Evolutionary conservation across 2,329 filamentous ascomycete genomes (phyloP).

Genomic region (Torrubiella hemipterigena): DNA sequence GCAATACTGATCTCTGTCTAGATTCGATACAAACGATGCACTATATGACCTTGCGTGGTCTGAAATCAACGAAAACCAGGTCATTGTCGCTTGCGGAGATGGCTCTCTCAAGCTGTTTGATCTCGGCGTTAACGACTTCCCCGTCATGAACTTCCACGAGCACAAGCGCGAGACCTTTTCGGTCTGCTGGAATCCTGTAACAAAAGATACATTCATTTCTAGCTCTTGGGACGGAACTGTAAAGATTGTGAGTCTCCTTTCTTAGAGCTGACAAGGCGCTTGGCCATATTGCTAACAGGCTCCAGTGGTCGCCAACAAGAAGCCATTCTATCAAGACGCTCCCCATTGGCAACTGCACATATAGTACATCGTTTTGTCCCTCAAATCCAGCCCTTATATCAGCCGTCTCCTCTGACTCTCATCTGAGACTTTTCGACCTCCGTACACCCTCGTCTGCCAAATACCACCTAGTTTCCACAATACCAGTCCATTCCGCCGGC

Average conservation of each 20-base stretch:
- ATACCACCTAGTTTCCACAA: constrained; percentile 73
- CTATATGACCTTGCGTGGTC: constrained; percentile 94
- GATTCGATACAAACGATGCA: constrained; percentile 93
- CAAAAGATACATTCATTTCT: constrained; percentile 82
- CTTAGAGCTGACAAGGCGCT: constrained; percentile 1
- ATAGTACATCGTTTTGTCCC: constrained; percentile 82
- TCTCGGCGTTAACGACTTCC: constrained; percentile 67
- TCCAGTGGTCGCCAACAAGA: constrained; percentile 71
- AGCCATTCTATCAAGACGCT: constrained; percentile 68
- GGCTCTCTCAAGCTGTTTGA: constrained; percentile 94
- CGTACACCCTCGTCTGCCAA: constrained; percentile 74
- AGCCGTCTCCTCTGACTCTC: constrained; percentile 78
- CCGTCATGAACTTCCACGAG: constrained; percentile 84
- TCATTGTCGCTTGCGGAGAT: constrained; percentile 81
- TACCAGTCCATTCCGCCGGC: constrained; percentile 65
- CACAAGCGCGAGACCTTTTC: constrained; percentile 89
- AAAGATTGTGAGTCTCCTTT: constrained; percentile 53
- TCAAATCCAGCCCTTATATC: constrained; percentile 78
- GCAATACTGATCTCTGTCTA: constrained; percentile 18
- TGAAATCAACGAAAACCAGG: constrained; percentile 90
- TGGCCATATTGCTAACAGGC: no score
- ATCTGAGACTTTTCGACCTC: constrained; percentile 84
- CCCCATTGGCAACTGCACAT: constrained; percentile 87
- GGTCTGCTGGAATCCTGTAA: constrained; percentile 82
- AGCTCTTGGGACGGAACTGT: constrained; percentile 94